Base-by-base conservation (phyloP, 345 rosid genomes). In the Populus davidiana region DNA sequence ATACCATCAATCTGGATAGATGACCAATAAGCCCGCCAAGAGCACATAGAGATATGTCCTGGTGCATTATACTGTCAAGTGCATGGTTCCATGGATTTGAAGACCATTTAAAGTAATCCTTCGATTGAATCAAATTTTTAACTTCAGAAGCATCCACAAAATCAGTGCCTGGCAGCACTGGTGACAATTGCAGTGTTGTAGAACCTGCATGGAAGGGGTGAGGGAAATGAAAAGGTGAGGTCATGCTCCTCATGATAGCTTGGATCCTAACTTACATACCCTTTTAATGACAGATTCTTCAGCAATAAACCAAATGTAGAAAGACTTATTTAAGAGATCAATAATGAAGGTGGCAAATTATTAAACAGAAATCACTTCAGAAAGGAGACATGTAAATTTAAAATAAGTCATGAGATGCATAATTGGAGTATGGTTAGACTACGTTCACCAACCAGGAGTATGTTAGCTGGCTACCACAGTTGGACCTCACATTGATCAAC, bases 1-100 rank as follows among this genome's bases (percentile, higher is more conserved):
- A 61, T 82, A 93, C 99, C 98, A 89, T 93, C 85, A 95, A 84
- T 80, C 98, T 89, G 3, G 97, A 92, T 41, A 95, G 85, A 85
- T 93, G 97, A 86, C 75, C 75, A 72, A 91, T 77, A 66, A 95
- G 92, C 71, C 92, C 96, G 76, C 98, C 97, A 75, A 95, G 90
- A 49, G 98, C 98, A 86, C 75, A 70, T 81, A 89, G 79, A 23
- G 91, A 80, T 80, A 84, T 43, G 83, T 87, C 92, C 64, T 75
- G 83, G 78, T 85, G 88, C 81, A 61, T 69, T 76, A 86, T 73
- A 66, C 86, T 85, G 80, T 83, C 91, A 80, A 91, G 79, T 59
- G 88, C 89, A 73, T 61, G 31, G 69, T 79, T 84, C 90, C 86
- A 86, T 35, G 88, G 80, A 76, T 70, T 82, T 81, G 91, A 85